phyloP scores from a whole-genome alignment of 108 stramenopile species.

The Asterionellopsis glacialis region DNA sequence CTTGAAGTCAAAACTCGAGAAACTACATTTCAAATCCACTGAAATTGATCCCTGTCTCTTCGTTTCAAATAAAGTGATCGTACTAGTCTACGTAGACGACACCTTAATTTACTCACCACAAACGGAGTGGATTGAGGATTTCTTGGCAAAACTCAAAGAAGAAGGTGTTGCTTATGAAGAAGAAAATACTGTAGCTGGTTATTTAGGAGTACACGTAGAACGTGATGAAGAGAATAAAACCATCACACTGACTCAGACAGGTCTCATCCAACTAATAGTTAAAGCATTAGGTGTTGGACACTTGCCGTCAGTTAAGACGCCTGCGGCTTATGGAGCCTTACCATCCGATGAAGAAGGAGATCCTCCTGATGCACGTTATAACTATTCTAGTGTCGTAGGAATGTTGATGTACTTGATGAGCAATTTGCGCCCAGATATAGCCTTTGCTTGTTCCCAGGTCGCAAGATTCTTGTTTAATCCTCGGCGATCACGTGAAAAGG shows the following conservation, averaged over 20 bases:
- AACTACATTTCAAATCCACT: conserved; percentile 15
- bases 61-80: conserved; percentile 24
- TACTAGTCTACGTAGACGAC: conserved; percentile 45
- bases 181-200: too few species aligned
- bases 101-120: conserved; percentile 44
- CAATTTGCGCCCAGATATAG: too few species aligned
- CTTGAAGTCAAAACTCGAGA: conserved; percentile 9
- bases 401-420: too few species aligned
- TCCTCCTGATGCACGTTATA: not conserved
- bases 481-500: too few species aligned
- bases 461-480: too few species aligned
- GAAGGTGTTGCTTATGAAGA: too few species aligned
- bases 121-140: conserved; percentile 33
- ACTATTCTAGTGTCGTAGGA: too few species aligned
- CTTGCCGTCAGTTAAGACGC: not conserved
- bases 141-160: conserved; percentile 30
- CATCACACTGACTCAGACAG: conserved; percentile 30
- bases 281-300: conserved; percentile 18
- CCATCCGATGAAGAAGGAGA: conserved; percentile 1
- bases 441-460: too few species aligned
- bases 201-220: too few species aligned
- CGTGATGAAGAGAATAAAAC: not conserved
- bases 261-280: conserved; percentile 31
- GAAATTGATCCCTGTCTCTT: conserved; percentile 46
- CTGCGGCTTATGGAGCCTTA: not conserved